A percentile compares a stretch with the other conserved stretches of the same genome.
phyloP scores from a whole-genome alignment of 1,284 basidiomycete genomes.

The Rhodotorula sp. region DNA sequence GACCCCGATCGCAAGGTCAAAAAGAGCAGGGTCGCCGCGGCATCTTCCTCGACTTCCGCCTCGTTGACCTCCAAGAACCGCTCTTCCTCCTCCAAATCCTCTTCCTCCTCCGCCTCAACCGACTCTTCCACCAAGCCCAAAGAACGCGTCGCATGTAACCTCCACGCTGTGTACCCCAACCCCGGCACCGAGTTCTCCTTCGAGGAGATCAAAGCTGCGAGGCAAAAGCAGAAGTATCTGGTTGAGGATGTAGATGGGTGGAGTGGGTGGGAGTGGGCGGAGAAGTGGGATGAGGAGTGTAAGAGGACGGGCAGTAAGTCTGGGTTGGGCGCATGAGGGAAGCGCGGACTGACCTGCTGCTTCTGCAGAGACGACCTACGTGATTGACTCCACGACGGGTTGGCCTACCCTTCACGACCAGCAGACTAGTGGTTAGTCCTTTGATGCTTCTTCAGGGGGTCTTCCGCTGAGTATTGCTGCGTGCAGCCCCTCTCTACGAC shows the following conservation, averaged over 20 bases:
- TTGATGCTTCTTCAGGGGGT: no score
- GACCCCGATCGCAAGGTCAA: no score
- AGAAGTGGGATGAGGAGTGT: conserved; percentile 22
- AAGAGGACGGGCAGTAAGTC: conserved; percentile 6
- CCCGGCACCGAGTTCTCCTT: conserved; percentile 34
- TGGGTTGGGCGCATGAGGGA: no score
- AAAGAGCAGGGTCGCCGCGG: no score
- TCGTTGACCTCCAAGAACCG: background rate
- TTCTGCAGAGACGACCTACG: conserved; percentile 4
- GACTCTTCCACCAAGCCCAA: conserved; percentile 9
- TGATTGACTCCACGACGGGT: conserved; percentile 19
- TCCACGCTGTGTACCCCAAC: conserved; percentile 34
- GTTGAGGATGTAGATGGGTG: conserved; percentile 10
- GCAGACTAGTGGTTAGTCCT: conserved; percentile 10
- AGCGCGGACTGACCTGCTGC: background rate
- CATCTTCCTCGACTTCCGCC: background rate
- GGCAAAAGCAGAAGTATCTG: background rate
- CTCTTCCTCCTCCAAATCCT: background rate
- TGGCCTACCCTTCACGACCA: conserved; percentile 20
- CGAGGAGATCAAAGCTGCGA: conserved; percentile 35
- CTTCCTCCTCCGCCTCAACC: background rate
- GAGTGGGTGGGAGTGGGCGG: conserved; percentile 29
- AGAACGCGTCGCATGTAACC: conserved; percentile 35
- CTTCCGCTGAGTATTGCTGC: background rate
- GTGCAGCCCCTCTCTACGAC: conserved; percentile 22